Conservation (phyloP, 495 filamentous ascomycete species). For the Xanthoparmelia taractica region DNA sequence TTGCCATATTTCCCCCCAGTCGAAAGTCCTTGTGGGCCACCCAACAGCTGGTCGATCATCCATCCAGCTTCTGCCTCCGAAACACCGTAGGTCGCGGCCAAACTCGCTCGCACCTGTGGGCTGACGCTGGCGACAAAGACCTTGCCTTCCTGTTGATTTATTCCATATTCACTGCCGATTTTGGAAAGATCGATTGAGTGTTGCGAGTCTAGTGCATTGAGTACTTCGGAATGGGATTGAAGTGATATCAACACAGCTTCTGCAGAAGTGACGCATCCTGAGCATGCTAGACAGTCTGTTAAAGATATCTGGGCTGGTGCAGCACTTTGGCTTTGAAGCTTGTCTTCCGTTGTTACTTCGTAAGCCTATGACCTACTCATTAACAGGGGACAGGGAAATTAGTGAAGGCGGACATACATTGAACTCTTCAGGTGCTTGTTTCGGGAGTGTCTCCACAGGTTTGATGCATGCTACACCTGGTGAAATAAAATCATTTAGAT, state of each 20-base stretch:
- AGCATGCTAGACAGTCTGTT: conserved; percentile 95
- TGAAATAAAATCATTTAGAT: conserved; percentile 97
- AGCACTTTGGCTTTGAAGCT: conserved; percentile 49
- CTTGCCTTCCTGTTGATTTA: conserved; percentile 44
- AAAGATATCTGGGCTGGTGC: conserved; percentile 81
- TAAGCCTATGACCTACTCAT: conserved; percentile 50
- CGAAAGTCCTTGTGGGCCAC: conserved; percentile 59
- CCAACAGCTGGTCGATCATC: conserved; percentile 76
- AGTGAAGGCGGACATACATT: conserved; percentile 13
- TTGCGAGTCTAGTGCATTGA: conserved; percentile 66
- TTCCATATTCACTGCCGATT: conserved; percentile 26
- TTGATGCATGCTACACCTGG: conserved; percentile 98
- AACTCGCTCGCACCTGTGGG: conserved; percentile 77
- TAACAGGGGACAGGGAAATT: conserved; percentile 12
- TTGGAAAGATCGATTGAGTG: conserved; percentile 37
- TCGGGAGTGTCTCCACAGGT: conserved; percentile 81
- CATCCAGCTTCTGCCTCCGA: conserved; percentile 63
- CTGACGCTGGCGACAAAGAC: conserved; percentile 87
- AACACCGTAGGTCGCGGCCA: conserved; percentile 73
- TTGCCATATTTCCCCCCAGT: conserved; percentile 61
- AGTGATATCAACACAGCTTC: conserved; percentile 90
- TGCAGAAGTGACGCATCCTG: conserved; percentile 93
- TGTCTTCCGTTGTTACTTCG: conserved; percentile 89
- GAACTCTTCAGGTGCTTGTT: conserved; percentile 34
- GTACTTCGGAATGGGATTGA: conserved; percentile 86